Base-by-base conservation (phyloP, 148 eudicot genomes). In the Chenopodium berlandieri region DNA sequence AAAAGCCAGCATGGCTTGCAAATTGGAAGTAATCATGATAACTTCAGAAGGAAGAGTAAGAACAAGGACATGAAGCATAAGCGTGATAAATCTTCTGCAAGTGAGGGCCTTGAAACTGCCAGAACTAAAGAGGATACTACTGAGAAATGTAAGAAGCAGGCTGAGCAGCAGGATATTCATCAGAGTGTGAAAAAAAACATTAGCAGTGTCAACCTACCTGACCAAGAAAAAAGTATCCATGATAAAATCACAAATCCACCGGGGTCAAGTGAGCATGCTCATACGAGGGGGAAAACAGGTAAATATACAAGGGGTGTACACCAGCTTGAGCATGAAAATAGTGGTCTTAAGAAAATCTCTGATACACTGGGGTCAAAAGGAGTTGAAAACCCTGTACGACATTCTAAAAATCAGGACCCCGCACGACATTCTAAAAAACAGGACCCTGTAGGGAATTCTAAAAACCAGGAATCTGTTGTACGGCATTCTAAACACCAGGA, bases 11-110 rank as follows among this genome's bases (percentile, higher is more conserved):
- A 76, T 65, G 77, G 54, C 48, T 84, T 78, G 76, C 79, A 60
- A 64, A 83, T 56, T 32, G 82, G 78, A 78, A 86, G 83, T 60
- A 81, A 69, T 71, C 65, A 74, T 77, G 86, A 81, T 20, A 82
- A 47, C n/a, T 32, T 64, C 54, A 88, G 81, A 81, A 88, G 80
- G 64, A 88, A 86, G 84, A 82, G 84, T 73, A 83, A 78, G 52
- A 60, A 20, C 69, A 87, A 79, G 70, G 77, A 78, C 76, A 81
- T 58, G 81, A 85, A 79, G 60, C 80, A 83, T 73, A 69, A 72
- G 66, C 85, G 64, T 27, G 81, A 81, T 58, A 64, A 83, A 77
- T 65, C 54, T 81, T 47, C 46, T 32, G 80, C 70, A 34, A 40
- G 66, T 66, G 82, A 85, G 14, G 75, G 65, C 69, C 78, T 68